Evolutionary conservation across 1,139 yeast species (phyloP).

Genomic region (Oligophagozyma castellii): DNA sequence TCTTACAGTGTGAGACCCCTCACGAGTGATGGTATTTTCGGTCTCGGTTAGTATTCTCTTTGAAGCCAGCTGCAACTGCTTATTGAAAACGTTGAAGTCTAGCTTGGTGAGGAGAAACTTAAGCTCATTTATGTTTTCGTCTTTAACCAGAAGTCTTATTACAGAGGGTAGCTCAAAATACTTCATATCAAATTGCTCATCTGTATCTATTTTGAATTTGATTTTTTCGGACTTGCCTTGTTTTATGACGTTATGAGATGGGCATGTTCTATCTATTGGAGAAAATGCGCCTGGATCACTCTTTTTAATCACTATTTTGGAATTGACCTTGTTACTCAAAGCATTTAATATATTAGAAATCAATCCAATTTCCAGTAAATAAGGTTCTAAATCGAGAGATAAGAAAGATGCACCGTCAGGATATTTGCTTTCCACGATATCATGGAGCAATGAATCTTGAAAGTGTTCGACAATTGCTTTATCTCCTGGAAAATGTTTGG

Average conservation of each 20-base stretch:
- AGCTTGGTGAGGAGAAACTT: constrained; percentile 26
- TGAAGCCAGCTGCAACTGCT: constrained; percentile 15
- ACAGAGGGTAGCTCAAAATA: too few species aligned
- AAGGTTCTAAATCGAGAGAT: constrained; percentile 48
- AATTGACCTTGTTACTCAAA: constrained; percentile 4
- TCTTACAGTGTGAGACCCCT: too few species aligned
- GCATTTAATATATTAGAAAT: constrained; percentile 38
- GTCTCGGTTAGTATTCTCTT: constrained; percentile 5
- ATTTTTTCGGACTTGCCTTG: neutral
- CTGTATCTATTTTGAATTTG: neutral
- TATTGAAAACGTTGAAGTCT: constrained; percentile 19
- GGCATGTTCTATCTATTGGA: neutral
- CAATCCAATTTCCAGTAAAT: constrained; percentile 49
- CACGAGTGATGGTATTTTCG: too few species aligned
- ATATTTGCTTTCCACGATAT: constrained; percentile 24
- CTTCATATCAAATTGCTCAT: constrained; percentile 3
- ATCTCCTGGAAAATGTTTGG: constrained; percentile 38
- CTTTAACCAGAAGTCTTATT: constrained; percentile 33
- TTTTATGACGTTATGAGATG: neutral
- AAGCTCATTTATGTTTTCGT: constrained; percentile 32
- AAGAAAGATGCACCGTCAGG: constrained; percentile 40
- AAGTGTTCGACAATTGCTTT: constrained; percentile 21
- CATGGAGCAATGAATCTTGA: constrained; percentile 24
- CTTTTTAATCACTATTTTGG: neutral
- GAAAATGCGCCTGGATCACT: neutral